Percentiles rank a stretch among this genome's conserved stretches.
Conservation (phyloP, 805 yeast genomes). For the Candida maltosa region DNA sequence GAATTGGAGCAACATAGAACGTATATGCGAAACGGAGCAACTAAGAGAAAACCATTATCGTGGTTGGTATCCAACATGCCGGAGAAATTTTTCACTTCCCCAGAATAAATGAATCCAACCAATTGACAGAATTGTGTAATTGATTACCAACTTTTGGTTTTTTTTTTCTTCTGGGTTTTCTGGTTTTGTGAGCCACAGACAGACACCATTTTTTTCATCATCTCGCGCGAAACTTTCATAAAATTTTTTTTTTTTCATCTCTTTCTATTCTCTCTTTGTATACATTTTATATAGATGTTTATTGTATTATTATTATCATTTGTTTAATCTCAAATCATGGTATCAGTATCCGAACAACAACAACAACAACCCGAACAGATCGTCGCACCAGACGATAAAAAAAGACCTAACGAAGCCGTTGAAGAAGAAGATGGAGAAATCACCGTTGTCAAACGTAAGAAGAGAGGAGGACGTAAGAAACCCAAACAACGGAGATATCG, state of each 20-base stretch:
- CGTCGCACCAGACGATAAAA: too few relatives aligned
- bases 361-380: too few relatives aligned
- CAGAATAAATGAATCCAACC: neutral
- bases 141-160: neutral
- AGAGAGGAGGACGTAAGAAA: neutral
- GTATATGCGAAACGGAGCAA: conserved; percentile 35
- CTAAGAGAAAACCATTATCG: conserved; percentile 30
- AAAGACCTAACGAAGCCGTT: neutral
- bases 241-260: neutral
- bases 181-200: too few relatives aligned
- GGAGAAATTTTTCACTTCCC: conserved; percentile 13
- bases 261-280: conserved; percentile 1
- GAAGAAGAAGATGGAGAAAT: too few relatives aligned
- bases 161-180: too few relatives aligned
- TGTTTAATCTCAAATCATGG: conserved; percentile 1
- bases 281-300: neutral
- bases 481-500: conserved; percentile 33
- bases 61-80: conserved; percentile 31
- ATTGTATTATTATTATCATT: too few relatives aligned
- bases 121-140: neutral
- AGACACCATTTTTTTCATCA: neutral
- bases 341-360: conserved; percentile 6
- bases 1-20: conserved; percentile 44
- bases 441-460: too few relatives aligned
- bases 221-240: neutral